Evolutionary conservation across 805 yeast species (phyloP).

Genomic region (Starmerella vaccinii): DNA sequence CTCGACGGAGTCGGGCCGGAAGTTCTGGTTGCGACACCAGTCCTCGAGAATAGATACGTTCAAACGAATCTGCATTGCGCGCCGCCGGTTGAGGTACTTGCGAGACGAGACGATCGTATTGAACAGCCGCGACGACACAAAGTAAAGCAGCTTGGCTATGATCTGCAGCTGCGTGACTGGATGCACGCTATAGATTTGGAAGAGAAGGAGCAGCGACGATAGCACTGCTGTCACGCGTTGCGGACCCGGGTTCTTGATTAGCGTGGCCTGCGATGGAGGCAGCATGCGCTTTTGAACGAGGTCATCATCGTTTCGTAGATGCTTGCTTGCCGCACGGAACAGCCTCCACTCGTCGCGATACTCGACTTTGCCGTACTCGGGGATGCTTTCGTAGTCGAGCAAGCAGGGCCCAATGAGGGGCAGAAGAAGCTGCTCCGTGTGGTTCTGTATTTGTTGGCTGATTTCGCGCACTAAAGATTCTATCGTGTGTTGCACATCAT

Average conservation of each 20-base stretch:
- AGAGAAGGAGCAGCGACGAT: conserved; percentile 78
- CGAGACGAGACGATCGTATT: conserved; percentile 54
- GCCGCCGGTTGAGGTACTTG: conserved; percentile 63
- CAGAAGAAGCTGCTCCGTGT: conserved; percentile 14
- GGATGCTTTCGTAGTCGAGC: conserved; percentile 67
- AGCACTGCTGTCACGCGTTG: conserved; percentile 71
- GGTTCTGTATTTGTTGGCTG: conserved; percentile 10
- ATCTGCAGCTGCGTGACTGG: conserved; percentile 70
- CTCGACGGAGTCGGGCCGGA: conserved; percentile 34
- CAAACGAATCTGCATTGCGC: conserved; percentile 81
- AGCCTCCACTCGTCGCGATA: conserved; percentile 67
- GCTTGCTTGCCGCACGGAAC: conserved; percentile 36
- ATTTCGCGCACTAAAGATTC: conserved; percentile 13
- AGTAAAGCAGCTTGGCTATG: conserved; percentile 64
- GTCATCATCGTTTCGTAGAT: conserved; percentile 40
- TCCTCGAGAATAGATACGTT: conserved; percentile 82
- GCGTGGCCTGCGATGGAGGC: conserved; percentile 66
- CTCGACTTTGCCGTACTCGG: conserved; percentile 64
- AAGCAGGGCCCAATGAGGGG: conserved; percentile 24
- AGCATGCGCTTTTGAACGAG: conserved; percentile 65
- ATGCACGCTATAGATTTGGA: conserved; percentile 71
- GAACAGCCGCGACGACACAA: conserved; percentile 63
- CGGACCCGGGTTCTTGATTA: conserved; percentile 83
- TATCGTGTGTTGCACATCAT: conserved; percentile 16
- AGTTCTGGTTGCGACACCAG: conserved; percentile 72